Conservation (phyloP, 257 asterid genomes). For the Thymus mandschuricus region DNA sequence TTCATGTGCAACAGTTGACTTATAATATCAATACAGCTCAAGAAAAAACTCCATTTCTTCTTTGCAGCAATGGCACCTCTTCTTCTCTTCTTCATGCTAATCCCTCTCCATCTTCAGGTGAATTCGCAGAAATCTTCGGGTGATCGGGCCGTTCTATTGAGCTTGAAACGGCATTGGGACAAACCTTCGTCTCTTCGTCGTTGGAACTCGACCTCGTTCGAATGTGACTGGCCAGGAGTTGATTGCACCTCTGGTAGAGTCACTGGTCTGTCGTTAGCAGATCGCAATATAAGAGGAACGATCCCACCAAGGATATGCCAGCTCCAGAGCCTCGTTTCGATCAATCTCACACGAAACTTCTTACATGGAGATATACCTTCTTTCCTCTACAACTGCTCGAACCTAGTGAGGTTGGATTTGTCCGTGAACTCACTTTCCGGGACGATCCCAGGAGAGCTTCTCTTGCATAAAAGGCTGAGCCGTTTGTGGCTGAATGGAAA, state of each 20-base stretch:
- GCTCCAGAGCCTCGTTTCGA: slow-evolving; percentile 21
- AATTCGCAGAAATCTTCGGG: slow-evolving; percentile 31
- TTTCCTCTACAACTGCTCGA: slow-evolving; percentile 24
- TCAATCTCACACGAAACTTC: slow-evolving; percentile 29
- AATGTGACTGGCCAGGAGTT: slow-evolving; percentile 36
- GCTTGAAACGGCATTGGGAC: slow-evolving; percentile 51
- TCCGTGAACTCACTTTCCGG: slow-evolving; percentile 34
- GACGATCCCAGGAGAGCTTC: slow-evolving; percentile 42
- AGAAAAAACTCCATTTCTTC: neutral
- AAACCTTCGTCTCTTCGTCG: slow-evolving; percentile 35
- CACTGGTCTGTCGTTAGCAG: slow-evolving; percentile 27
- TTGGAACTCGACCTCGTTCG: slow-evolving; percentile 44
- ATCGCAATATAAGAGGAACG: slow-evolving; percentile 32
- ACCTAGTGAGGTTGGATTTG: slow-evolving; percentile 28
- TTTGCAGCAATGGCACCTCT: slow-evolving; percentile 28
- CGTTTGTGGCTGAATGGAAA: slow-evolving; percentile 15
- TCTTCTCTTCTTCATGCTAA: slow-evolving; percentile 34
- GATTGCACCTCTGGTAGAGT: slow-evolving; percentile 29
- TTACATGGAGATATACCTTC: slow-evolving; percentile 33
- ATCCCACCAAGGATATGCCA: slow-evolving; percentile 35
- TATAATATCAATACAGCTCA: neutral
- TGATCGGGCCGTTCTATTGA: slow-evolving; percentile 38
- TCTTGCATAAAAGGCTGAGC: slow-evolving; percentile 13
- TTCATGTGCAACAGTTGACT: neutral
- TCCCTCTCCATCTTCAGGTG: slow-evolving; percentile 27